These are phyloP conservation scores for Aaosphaeria arxii DNA, from an alignment of 2,329 filamentous ascomycete species.

Conservation along the genomic window DNA sequence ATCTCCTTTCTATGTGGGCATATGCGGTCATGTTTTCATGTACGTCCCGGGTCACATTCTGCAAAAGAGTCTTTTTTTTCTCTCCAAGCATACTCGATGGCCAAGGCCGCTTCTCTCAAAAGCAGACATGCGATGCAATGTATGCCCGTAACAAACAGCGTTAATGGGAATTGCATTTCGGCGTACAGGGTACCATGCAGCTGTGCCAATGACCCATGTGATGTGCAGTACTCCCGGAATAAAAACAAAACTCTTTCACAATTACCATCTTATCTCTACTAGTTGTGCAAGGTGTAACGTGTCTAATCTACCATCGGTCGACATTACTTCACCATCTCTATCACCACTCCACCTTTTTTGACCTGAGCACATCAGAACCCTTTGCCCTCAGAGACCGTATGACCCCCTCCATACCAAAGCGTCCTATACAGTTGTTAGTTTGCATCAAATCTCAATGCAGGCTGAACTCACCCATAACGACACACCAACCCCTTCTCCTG, in stretches of 20 bases:
- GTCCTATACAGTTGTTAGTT: slow-evolving; percentile 10
- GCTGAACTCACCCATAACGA: slow-evolving; percentile 55
- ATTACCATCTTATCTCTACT: no score
- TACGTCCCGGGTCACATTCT: slow-evolving; percentile 36
- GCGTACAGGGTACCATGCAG: slow-evolving; percentile 1
- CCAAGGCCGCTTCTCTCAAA: slow-evolving; percentile 29
- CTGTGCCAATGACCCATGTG: no score
- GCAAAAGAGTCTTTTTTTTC: slow-evolving; percentile 33
- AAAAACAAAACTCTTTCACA: no score
- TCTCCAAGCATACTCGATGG: slow-evolving; percentile 30
- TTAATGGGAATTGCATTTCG: slow-evolving; percentile 32
- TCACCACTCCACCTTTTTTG: no score
- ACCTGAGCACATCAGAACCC: slow-evolving; percentile 36
- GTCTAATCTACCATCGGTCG: no score
- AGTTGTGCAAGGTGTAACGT: no score
- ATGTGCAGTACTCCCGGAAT: no score
- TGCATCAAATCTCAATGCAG: no score
- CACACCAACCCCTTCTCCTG: slow-evolving; percentile 78
- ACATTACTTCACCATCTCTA: no score
- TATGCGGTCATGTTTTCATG: slow-evolving; percentile 44
- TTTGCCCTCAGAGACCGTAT: slow-evolving; percentile 58
- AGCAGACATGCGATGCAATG: slow-evolving; percentile 23
- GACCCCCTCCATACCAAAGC: slow-evolving; percentile 83
- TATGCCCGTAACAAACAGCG: slow-evolving; percentile 32
- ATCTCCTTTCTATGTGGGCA: slow-evolving; percentile 40